Evolutionary conservation across 1,284 basidiomycete species (phyloP), one percentile per base, ranked within the genome.

Genomic region (Fereydounia khargensis): DNA sequence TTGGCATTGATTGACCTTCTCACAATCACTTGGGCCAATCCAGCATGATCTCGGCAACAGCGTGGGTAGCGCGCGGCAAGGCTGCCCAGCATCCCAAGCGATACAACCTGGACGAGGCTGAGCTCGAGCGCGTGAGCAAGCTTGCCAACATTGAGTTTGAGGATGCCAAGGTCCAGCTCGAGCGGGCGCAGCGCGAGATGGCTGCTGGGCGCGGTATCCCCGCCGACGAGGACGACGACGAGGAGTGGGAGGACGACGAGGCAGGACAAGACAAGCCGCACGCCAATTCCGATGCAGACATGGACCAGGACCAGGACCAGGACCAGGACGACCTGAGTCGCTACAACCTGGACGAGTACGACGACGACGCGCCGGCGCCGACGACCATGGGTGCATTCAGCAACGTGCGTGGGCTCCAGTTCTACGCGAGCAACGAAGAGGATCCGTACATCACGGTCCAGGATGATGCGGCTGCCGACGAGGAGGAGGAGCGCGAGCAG

Each of bases 361-460:
- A 95, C 73, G 81, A 96, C 34, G 91, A 96, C 65, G 83, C 81
- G 80, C 47, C 79, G 65, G 31, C 33, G 14, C 47, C 44, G 20
- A 40, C 51, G 37, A 65, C 82, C 25, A 80, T 83, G 74, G 92
- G 92, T 14, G 88, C 89, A 8, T 97, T 99, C 79, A 90, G 86
- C 77, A 95, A 91, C 73, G 90, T 98, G 78, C 95, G 95, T 74
- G 92, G 94, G 5, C 79, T 98, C 41, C 87, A 87, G 28, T 95
- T 88, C 75, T 92, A 96, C 77, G 85, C 85, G 40, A 85, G 89
- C 70, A 91, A 94, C 73, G 83, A 89, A 46, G 91, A 97, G 35
- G 95, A 99, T 78, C 95, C 95, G 0, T 98, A 94, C 75, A 88
- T 99, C 66, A 98, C 94, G 0, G 78, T 98, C 23, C 91, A 95